Percentiles rank a stretch among this genome's conserved stretches.
Evolutionary conservation across 108 stramenopile species (phyloP).

Genomic region (Cyclotella kingstonii): DNA sequence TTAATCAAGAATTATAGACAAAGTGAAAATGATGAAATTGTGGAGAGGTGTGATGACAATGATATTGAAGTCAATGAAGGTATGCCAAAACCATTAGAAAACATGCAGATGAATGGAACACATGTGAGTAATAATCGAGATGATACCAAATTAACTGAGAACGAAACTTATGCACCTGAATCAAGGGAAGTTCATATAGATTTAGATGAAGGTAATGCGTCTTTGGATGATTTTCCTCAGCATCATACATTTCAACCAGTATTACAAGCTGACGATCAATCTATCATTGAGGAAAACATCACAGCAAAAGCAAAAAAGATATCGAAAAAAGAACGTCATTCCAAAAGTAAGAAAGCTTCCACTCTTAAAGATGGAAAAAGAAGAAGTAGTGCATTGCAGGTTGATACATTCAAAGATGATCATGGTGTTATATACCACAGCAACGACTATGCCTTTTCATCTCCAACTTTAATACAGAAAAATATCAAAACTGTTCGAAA

Average conservation of each 20-base stretch:
- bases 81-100: too few species aligned
- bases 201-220: too few species aligned
- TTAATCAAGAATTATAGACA: slow-evolving; percentile 1
- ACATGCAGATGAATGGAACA: too few species aligned
- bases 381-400: not conserved
- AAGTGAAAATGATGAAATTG: not conserved
- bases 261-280: too few species aligned
- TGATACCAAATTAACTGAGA: too few species aligned
- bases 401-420: not conserved
- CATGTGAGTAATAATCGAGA: too few species aligned
- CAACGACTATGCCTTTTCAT: not conserved
- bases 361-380: not conserved
- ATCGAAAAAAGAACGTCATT: slow-evolving; percentile 1
- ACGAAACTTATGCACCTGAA: too few species aligned
- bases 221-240: too few species aligned
- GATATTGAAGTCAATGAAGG: not conserved
- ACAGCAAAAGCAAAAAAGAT: not conserved
- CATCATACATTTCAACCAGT: too few species aligned
- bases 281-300: too few species aligned
- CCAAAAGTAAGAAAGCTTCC: slow-evolving; percentile 12
- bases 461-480: not conserved
- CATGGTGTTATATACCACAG: not conserved
- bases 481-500: not conserved
- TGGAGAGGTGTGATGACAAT: too few species aligned
- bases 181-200: too few species aligned